phyloP scores from a whole-genome alignment of 1,139 yeast genomes.

The Blastobotrys proliferans region DNA sequence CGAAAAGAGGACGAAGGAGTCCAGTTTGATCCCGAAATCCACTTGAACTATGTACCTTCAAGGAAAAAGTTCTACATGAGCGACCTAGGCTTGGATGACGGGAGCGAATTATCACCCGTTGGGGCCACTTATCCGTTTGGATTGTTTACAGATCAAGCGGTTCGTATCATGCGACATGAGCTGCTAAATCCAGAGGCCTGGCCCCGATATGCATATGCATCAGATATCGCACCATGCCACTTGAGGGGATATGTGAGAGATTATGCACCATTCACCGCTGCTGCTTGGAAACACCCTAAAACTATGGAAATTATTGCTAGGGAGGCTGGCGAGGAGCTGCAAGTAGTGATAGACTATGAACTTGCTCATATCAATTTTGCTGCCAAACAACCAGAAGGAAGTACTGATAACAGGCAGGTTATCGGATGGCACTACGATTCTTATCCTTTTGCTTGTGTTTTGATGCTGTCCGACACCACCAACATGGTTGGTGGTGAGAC shows the following conservation, averaged over 20 bases:
- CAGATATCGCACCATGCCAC: conserved; percentile 1
- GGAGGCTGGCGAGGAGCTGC: conserved; percentile 6
- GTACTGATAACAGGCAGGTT: neutral
- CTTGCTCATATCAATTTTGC: conserved; percentile 6
- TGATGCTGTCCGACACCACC: conserved; percentile 7
- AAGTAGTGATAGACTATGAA: conserved; percentile 5
- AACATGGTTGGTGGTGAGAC: conserved; percentile 10
- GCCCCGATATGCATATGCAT: neutral
- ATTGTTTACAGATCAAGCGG: conserved; percentile 4
- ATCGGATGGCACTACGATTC: conserved; percentile 8
- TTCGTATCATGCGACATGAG: conserved; percentile 6
- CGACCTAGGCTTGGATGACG: conserved; percentile 6
- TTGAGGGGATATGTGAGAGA: conserved; percentile 3
- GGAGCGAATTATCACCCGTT: conserved; percentile 5
- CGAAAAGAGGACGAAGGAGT: conserved; percentile 5
- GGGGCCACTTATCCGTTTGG: conserved; percentile 6
- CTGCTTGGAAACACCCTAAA: conserved; percentile 7
- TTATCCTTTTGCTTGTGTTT: conserved; percentile 8
- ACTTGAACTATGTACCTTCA: conserved; percentile 1
- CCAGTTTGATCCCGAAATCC: conserved; percentile 3
- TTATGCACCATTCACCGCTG: conserved; percentile 4
- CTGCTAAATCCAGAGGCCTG: neutral
- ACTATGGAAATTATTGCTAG: neutral
- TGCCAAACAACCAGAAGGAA: neutral
- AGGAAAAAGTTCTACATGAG: conserved; percentile 1